Evolutionary conservation across 2,329 filamentous ascomycete genomes (phyloP).

Genomic region (Diaporthe citriasiana): DNA sequence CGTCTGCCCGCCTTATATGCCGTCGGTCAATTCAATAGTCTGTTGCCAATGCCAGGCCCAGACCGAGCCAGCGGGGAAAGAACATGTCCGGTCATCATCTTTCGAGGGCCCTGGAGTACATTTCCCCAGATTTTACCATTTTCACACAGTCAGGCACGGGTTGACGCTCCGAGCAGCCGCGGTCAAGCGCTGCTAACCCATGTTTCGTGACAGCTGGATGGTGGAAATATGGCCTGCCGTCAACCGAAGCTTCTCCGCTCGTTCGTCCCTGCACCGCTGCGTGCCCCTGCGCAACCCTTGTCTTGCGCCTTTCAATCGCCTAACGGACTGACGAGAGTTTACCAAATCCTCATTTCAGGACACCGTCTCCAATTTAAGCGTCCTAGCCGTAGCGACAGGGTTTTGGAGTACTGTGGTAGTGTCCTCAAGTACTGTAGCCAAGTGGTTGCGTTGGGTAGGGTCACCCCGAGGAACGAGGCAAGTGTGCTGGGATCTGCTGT

Average conservation of each 20-base stretch:
- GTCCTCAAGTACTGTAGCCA: neutral
- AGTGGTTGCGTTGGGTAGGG: neutral
- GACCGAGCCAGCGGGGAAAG: conserved; percentile 21
- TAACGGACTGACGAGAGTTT: neutral
- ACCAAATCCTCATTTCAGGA: neutral
- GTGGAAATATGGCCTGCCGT: conserved; percentile 37
- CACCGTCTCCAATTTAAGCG: neutral
- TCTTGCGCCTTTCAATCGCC: neutral
- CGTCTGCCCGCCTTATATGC: conserved; percentile 23
- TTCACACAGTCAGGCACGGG: conserved; percentile 14
- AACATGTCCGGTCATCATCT: neutral
- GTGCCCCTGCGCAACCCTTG: conserved; percentile 2
- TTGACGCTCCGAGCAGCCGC: conserved; percentile 40
- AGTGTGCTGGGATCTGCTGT: neutral
- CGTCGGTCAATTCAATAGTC: neutral
- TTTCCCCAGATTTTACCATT: neutral
- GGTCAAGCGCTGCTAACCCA: conserved; percentile 33
- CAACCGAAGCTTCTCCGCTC: conserved; percentile 22
- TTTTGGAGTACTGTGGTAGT: neutral
- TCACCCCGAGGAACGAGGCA: neutral
- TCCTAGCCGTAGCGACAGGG: neutral
- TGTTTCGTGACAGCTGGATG: conserved; percentile 36
- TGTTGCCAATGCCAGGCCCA: conserved; percentile 6
- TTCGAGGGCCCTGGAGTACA: conserved; percentile 6
- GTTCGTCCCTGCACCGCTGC: conserved; percentile 22